Evolutionary conservation across 305 asterid species (phyloP).

Genomic region (Striga hermonthica): DNA sequence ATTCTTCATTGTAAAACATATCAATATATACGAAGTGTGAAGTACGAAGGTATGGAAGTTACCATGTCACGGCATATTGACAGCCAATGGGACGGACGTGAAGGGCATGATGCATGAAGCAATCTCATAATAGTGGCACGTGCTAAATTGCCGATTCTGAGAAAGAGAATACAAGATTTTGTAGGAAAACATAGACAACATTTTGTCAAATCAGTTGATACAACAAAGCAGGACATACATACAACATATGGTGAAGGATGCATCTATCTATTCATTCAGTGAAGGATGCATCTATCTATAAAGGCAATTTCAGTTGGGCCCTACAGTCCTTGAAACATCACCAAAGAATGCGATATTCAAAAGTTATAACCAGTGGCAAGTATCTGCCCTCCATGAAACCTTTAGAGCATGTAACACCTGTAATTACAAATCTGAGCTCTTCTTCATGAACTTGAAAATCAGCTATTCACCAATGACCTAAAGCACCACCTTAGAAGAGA

Average conservation of each 20-base stretch:
- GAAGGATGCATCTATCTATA: not conserved
- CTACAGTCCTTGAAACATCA: not conserved
- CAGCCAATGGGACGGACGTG: conserved; percentile 89
- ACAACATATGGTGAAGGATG: conserved; percentile 7
- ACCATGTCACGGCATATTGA: conserved; percentile 90
- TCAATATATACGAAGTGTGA: not conserved
- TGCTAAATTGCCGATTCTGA: conserved; percentile 88
- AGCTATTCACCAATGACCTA: too few relatives aligned
- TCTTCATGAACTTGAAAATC: too few relatives aligned
- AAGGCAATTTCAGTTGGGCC: not conserved
- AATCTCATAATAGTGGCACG: conserved; percentile 83
- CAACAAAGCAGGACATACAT: conserved; percentile 16
- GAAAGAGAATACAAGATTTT: conserved; percentile 21
- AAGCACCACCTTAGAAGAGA: too few relatives aligned
- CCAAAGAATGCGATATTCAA: too few relatives aligned
- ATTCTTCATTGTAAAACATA: conserved; percentile 4
- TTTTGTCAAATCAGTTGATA: conserved; percentile 16
- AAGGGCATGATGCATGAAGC: conserved; percentile 89
- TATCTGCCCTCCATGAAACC: too few relatives aligned
- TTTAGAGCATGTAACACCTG: too few relatives aligned
- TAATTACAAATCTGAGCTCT: not conserved
- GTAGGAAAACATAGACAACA: conserved; percentile 2
- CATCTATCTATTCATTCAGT: not conserved
- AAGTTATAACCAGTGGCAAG: too few relatives aligned
- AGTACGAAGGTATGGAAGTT: conserved; percentile 33